A percentile compares a stretch with the other conserved stretches of the same genome.
phyloP scores from a whole-genome alignment of 2,329 filamentous ascomycete genomes.

The Xylaria sp. region DNA sequence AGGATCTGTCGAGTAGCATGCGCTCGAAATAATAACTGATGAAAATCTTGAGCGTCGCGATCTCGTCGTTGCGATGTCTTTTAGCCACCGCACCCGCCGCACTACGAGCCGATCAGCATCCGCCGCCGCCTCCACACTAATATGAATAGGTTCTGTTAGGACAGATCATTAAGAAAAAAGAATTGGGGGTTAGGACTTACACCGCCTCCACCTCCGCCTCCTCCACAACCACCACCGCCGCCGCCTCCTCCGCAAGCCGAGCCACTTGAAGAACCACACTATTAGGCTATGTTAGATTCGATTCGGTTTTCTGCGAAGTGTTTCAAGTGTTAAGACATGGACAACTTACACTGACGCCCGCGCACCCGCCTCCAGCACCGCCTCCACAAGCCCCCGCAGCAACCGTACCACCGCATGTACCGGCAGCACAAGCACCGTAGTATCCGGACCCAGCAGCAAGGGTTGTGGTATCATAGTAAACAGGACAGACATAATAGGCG shows the following conservation, averaged over 20 bases:
- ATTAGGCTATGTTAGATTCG: constrained; percentile 4
- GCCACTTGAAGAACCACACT: constrained; percentile 40
- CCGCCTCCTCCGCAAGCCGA: constrained; percentile 45
- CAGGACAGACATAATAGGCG: constrained; percentile 30
- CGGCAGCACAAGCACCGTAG: constrained; percentile 56
- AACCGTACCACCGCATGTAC: constrained; percentile 58
- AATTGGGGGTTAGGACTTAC: constrained; percentile 27
- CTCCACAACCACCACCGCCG: constrained; percentile 26
- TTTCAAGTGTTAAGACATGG: neutral
- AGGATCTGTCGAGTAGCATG: neutral
- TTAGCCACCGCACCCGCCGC: constrained; percentile 1
- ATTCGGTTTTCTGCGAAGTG: neutral
- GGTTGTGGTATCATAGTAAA: constrained; percentile 49
- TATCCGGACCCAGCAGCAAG: constrained; percentile 49
- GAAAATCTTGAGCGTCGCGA: constrained; percentile 1
- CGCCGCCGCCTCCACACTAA: constrained; percentile 38
- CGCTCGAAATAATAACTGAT: neutral
- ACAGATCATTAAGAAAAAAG: neutral
- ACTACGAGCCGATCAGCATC: constrained; percentile 4
- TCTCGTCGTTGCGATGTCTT: neutral
- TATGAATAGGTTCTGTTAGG: neutral
- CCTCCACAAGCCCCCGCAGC: constrained; percentile 52
- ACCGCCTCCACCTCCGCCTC: constrained; percentile 37
- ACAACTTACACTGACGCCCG: constrained; percentile 34
- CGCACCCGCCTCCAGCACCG: constrained; percentile 48